Evolutionary conservation across 345 rosid genomes (phyloP).

Genomic region (Rubroshorea leprosula): DNA sequence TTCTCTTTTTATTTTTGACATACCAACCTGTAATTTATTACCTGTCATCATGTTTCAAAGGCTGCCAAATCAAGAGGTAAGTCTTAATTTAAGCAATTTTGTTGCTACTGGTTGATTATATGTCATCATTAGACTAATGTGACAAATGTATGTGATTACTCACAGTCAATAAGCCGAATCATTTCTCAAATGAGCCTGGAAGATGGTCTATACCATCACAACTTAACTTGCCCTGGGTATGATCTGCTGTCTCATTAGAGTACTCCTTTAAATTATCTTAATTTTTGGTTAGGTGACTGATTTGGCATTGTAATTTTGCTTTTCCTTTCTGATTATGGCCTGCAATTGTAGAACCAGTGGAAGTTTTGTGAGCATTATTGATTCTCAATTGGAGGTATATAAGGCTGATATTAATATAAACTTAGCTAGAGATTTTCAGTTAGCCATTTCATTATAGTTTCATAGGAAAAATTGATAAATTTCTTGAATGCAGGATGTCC

Average conservation of each 20-base stretch:
- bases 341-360: not conserved
- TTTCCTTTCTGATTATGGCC: not conserved
- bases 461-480: not conserved
- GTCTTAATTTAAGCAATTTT: not conserved
- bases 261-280: too few species aligned
- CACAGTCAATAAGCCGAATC: not conserved
- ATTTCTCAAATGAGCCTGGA: not conserved
- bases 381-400: not conserved
- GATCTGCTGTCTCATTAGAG: not conserved
- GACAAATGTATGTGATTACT: not conserved
- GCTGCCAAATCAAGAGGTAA: slow-evolving; percentile 7
- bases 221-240: not conserved
- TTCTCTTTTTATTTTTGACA: not conserved
- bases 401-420: not conserved
- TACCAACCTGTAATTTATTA: not conserved
- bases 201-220: not conserved
- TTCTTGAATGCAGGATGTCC: not conserved
- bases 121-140: not conserved
- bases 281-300: too few species aligned
- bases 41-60: not conserved
- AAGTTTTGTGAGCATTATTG: not conserved
- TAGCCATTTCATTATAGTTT: not conserved
- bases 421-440: not conserved
- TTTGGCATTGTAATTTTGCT: not conserved
- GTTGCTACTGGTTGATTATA: not conserved